Evolutionary conservation across 306 rosid genomes (phyloP).

Genomic region (Cicer pinnatifidum): DNA sequence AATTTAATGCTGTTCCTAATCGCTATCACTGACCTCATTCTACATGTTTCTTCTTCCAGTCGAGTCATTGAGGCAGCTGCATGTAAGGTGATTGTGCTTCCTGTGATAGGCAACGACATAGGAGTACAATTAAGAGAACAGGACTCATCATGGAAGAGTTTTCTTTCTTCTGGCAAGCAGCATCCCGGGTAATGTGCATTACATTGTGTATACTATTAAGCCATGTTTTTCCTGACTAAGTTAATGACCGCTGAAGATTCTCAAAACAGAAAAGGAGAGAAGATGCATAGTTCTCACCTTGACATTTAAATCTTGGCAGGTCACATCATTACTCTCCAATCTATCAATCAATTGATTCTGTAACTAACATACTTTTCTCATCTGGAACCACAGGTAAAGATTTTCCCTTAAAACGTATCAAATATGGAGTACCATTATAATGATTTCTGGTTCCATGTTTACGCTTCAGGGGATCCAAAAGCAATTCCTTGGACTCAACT

Average conservation of each 20-base stretch:
- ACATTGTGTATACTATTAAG: background rate
- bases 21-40: slow-evolving; percentile 22
- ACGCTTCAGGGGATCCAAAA: slow-evolving; percentile 81
- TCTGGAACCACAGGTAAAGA: slow-evolving; percentile 93
- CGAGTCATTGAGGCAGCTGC: slow-evolving; percentile 73
- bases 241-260: slow-evolving; percentile 7
- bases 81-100: slow-evolving; percentile 74
- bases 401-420: slow-evolving; percentile 21
- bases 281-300: slow-evolving; percentile 37
- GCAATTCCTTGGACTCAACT: slow-evolving; percentile 97
- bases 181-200: slow-evolving; percentile 54
- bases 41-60: slow-evolving; percentile 54
- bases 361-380: slow-evolving; percentile 87
- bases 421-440: background rate
- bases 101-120: slow-evolving; percentile 61
- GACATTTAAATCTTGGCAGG: slow-evolving; percentile 55
- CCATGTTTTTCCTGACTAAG: slow-evolving; percentile 10
- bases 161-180: slow-evolving; percentile 59
- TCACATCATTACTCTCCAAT: slow-evolving; percentile 59
- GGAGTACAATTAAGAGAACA: slow-evolving; percentile 63
- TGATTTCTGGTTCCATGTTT: slow-evolving; percentile 36
- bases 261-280: slow-evolving; percentile 9
- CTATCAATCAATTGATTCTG: slow-evolving; percentile 65
- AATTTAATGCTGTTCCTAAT: slow-evolving; percentile 3
- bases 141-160: slow-evolving; percentile 72